A percentile compares a stretch with the other conserved stretches of the same genome.
Evolutionary conservation across 2,329 filamentous ascomycete genomes (phyloP).

Genomic region (Pseudocercospora musae): DNA sequence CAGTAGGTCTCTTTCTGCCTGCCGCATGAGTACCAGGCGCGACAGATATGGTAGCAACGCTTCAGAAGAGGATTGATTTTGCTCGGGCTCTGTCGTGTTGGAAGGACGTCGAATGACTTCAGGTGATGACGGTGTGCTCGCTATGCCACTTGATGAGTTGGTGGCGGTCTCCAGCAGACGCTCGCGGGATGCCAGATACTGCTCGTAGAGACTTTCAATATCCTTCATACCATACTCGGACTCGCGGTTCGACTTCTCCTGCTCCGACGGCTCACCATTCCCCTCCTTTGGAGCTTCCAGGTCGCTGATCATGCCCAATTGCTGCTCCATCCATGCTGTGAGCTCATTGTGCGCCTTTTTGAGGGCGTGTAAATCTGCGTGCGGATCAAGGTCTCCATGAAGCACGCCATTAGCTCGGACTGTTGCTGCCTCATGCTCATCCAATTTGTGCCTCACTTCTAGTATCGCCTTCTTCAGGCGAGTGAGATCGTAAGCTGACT

Average conservation of each 20-base stretch:
- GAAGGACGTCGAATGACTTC: conserved; percentile 6
- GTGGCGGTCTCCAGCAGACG: conserved; percentile 25
- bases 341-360: conserved; percentile 33
- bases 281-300: conserved; percentile 20
- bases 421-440: conserved; percentile 15
- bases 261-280: neutral
- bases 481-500: conserved; percentile 26
- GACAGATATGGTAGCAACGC: conserved; percentile 29
- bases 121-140: conserved; percentile 6
- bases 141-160: neutral
- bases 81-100: conserved; percentile 6
- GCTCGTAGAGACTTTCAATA: conserved; percentile 29
- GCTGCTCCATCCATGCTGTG: conserved; percentile 34
- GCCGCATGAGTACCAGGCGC: conserved; percentile 19
- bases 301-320: conserved; percentile 31
- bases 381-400: conserved; percentile 3
- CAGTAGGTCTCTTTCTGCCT: conserved; percentile 25
- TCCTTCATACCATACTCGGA: conserved; percentile 13
- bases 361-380: conserved; percentile 27
- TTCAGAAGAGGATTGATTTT: conserved; percentile 15
- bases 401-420: conserved; percentile 1
- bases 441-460: conserved; percentile 21
- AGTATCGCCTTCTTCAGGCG: conserved; percentile 34
- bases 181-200: conserved; percentile 28
- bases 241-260: neutral